Conservation (phyloP, 805 yeast species). For the Cyberlindnera misumaiensis region DNA sequence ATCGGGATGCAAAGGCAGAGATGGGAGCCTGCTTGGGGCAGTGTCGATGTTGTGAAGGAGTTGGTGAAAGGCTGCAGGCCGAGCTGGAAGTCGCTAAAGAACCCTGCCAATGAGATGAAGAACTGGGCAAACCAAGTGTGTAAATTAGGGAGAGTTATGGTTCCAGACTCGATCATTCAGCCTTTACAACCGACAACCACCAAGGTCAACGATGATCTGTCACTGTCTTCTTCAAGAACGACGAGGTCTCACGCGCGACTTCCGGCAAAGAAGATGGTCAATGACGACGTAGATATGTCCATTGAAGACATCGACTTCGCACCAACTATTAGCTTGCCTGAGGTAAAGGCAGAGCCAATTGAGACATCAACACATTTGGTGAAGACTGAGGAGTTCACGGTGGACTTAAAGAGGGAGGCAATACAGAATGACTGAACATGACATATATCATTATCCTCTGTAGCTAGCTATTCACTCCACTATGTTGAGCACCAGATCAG, state of each 20-base stretch:
- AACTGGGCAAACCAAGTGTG: conserved; percentile 63
- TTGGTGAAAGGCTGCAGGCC: conserved; percentile 62
- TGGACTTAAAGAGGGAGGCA: background rate
- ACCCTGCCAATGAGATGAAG: conserved; percentile 43
- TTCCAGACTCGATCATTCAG: conserved; percentile 33
- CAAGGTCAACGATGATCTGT: background rate
- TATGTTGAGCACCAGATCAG: conserved; percentile 12
- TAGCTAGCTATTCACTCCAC: conserved; percentile 12
- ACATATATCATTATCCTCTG: background rate
- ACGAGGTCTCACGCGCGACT: conserved; percentile 13
- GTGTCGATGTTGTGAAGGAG: conserved; percentile 54
- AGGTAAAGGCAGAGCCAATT: background rate
- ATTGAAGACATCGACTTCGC: conserved; percentile 7
- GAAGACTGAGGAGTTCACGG: conserved; percentile 1
- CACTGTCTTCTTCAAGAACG: conserved; percentile 4
- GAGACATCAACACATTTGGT: conserved; percentile 5
- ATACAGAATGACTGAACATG: background rate
- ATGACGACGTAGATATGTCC: conserved; percentile 12
- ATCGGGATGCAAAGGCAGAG: conserved; percentile 55
- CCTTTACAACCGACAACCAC: conserved; percentile 3
- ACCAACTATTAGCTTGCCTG: background rate
- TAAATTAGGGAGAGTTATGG: conserved; percentile 53
- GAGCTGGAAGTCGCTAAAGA: conserved; percentile 52
- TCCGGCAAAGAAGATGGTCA: conserved; percentile 14
- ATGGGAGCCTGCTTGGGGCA: conserved; percentile 65